Evolutionary conservation across 371 early-diverging fungal genomes (phyloP).

Genomic region (Apophysomyces variabilis): DNA sequence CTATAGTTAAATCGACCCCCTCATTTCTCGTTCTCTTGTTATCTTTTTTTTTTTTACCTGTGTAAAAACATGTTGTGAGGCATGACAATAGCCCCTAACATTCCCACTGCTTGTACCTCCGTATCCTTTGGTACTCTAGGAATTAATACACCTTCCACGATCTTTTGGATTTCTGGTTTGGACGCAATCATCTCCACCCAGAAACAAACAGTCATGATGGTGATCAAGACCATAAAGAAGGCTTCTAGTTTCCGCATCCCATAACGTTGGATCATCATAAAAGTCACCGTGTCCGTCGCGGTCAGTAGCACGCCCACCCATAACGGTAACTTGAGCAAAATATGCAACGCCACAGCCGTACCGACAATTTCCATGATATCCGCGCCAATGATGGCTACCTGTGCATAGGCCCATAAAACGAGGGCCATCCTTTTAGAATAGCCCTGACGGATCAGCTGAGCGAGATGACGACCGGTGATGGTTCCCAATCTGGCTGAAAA

Average conservation of each 20-base stretch:
- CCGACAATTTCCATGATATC: constrained; percentile 80
- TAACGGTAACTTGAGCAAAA: constrained; percentile 64
- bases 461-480: constrained; percentile 70
- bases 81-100: constrained; percentile 75
- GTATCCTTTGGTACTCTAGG: constrained; percentile 61
- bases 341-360: constrained; percentile 77
- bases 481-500: constrained; percentile 69
- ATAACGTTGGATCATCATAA: constrained; percentile 67
- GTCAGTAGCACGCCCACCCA: constrained; percentile 74
- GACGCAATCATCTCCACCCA: constrained; percentile 67
- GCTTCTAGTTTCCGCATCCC: constrained; percentile 68
- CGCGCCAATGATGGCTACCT: constrained; percentile 75
- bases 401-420: constrained; percentile 65
- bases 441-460: constrained; percentile 56
- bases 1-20: neutral
- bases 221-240: constrained; percentile 66
- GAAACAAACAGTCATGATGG: constrained; percentile 71
- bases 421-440: constrained; percentile 53
- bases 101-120: constrained; percentile 70
- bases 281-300: constrained; percentile 66
- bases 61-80: constrained; percentile 80
- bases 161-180: constrained; percentile 54
- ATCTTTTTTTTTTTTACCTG: constrained; percentile 27
- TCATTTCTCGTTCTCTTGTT: neutral
- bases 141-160: constrained; percentile 62